Percentiles rank a stretch among this genome's conserved stretches.
Conservation (phyloP, 345 rosid genomes). For the Draba incana region DNA sequence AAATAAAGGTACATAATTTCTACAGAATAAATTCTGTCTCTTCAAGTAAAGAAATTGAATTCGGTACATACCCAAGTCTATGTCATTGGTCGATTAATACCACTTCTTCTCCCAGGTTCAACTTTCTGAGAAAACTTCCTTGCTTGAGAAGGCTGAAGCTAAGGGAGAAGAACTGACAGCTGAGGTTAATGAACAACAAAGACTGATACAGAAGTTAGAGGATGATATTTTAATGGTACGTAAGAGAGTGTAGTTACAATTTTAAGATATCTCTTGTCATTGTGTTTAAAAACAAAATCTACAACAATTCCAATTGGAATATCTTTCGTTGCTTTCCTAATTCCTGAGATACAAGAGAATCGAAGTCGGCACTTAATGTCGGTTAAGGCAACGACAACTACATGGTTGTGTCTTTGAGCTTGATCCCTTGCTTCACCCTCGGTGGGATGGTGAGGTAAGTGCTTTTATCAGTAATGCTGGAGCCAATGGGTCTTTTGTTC, state of each 20-base stretch:
- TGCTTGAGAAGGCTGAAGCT: slow-evolving; percentile 77
- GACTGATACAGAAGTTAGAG: slow-evolving; percentile 90
- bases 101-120: slow-evolving; percentile 57
- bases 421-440: neutral
- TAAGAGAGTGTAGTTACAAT: slow-evolving; percentile 28
- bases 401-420: neutral
- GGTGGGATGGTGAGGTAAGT: neutral
- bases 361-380: no score
- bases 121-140: slow-evolving; percentile 75
- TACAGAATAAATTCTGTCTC: slow-evolving; percentile 15
- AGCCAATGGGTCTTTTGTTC: neutral
- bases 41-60: neutral
- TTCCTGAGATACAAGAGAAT: no score
- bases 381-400: neutral
- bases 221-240: slow-evolving; percentile 92
- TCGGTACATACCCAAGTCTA: neutral
- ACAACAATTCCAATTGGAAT: neutral
- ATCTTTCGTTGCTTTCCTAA: no score
- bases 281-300: no score
- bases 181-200: slow-evolving; percentile 79
- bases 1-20: slow-evolving; percentile 63
- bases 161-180: slow-evolving; percentile 72
- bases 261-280: neutral
- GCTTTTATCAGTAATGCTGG: neutral
- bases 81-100: slow-evolving; percentile 22